Percentiles rank a stretch among this genome's conserved stretches.
Conservation (phyloP, 2,329 filamentous ascomycete genomes). For the Zymoseptoria passerinii region DNA sequence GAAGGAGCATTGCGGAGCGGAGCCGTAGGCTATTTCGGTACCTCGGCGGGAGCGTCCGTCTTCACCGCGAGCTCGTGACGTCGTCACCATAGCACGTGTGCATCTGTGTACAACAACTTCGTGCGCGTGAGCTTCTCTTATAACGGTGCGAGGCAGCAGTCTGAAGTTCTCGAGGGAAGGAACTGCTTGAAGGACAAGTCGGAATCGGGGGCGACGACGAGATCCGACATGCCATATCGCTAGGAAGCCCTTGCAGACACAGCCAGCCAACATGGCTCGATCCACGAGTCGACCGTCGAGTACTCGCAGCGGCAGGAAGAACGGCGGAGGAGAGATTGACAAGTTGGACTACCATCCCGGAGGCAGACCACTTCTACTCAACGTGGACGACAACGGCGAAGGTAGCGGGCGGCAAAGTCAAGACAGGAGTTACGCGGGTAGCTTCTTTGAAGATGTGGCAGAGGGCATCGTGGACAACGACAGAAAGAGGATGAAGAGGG, state of each 20-base stretch:
- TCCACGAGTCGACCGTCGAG: conserved; percentile 13
- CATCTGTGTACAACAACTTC: neutral
- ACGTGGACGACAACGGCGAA: conserved; percentile 24
- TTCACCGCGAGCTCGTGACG: neutral
- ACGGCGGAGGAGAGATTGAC: conserved; percentile 33
- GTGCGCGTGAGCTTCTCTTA: neutral
- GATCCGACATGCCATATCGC: neutral
- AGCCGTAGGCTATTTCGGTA: neutral
- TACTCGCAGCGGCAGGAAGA: conserved; percentile 10
- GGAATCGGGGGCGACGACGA: neutral
- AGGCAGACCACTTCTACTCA: conserved; percentile 35
- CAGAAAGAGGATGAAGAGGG: conserved; percentile 45
- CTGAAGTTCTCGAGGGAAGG: neutral
- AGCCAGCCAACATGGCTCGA: conserved; percentile 5
- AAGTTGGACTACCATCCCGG: conserved; percentile 43
- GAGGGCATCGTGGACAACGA: conserved; percentile 53
- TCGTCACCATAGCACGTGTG: neutral
- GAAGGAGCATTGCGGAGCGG: neutral
- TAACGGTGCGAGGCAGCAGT: neutral
- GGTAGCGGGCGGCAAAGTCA: conserved; percentile 30
- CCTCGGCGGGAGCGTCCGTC: neutral
- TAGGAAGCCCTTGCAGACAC: neutral
- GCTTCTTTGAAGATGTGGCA: conserved; percentile 53
- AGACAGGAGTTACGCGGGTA: conserved; percentile 41
- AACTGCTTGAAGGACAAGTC: neutral